Evolutionary conservation across 805 yeast genomes (phyloP).

Genomic region (Hanseniaspora pseudoguilliermondii): DNA sequence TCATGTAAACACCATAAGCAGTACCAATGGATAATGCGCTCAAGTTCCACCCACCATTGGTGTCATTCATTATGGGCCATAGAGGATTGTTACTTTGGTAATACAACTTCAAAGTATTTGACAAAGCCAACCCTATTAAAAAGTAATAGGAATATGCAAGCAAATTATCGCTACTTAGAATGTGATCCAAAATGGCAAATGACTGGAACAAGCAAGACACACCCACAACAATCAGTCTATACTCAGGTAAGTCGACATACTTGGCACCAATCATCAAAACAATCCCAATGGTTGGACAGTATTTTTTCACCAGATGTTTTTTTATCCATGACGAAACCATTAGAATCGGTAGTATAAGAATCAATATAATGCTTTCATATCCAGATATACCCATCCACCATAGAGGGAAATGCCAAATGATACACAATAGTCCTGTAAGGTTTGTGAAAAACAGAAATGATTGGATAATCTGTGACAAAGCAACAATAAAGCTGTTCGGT

Average conservation of each 20-base stretch:
- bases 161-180: not conserved
- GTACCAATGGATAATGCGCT: slow-evolving; percentile 53
- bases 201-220: slow-evolving; percentile 37
- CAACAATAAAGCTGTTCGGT: slow-evolving; percentile 17
- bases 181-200: slow-evolving; percentile 1
- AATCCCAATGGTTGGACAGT: slow-evolving; percentile 7
- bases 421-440: slow-evolving; percentile 63
- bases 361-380: slow-evolving; percentile 60
- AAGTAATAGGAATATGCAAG: slow-evolving; percentile 20
- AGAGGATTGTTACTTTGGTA: slow-evolving; percentile 80
- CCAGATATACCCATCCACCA: slow-evolving; percentile 98
- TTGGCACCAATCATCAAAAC: slow-evolving; percentile 42
- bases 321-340: slow-evolving; percentile 32
- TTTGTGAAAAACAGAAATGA: slow-evolving; percentile 78
- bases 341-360: slow-evolving; percentile 47
- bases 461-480: slow-evolving; percentile 31
- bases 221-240: slow-evolving; percentile 57
- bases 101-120: slow-evolving; percentile 64
- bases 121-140: slow-evolving; percentile 52
- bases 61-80: slow-evolving; percentile 86
- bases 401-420: slow-evolving; percentile 93
- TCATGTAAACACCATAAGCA: slow-evolving; percentile 48
- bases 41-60: slow-evolving; percentile 76
- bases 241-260: slow-evolving; percentile 51
- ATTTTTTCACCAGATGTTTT: slow-evolving; percentile 23